phyloP scores from a whole-genome alignment of 345 rosid genomes.

The Camelina neglecta region DNA sequence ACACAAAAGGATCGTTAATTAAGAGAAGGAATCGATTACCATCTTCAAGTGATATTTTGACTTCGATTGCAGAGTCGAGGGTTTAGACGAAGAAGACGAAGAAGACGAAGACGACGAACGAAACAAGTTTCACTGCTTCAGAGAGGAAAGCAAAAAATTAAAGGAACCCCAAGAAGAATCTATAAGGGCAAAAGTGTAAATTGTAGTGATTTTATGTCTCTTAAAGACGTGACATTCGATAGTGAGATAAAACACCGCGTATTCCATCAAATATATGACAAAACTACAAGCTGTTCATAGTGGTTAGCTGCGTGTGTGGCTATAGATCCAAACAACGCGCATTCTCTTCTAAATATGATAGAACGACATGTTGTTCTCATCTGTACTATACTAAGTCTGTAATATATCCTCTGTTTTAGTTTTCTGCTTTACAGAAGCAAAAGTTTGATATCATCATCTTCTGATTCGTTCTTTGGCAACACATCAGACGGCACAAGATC shows the following conservation, averaged over 20 bases:
- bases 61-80: slow-evolving; percentile 14
- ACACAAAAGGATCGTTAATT: neutral
- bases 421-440: slow-evolving; percentile 27
- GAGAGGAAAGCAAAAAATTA: neutral
- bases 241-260: slow-evolving; percentile 13
- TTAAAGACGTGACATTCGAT: slow-evolving; percentile 2
- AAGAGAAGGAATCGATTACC: slow-evolving; percentile 35
- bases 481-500: slow-evolving; percentile 49
- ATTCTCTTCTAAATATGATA: slow-evolving; percentile 12
- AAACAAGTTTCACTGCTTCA: neutral
- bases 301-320: neutral
- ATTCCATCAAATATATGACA: neutral
- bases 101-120: neutral
- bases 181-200: slow-evolving; percentile 27
- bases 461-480: slow-evolving; percentile 23
- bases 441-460: slow-evolving; percentile 50
- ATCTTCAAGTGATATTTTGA: slow-evolving; percentile 27
- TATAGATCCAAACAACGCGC: neutral
- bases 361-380: slow-evolving; percentile 21
- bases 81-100: slow-evolving; percentile 12
- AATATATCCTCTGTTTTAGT: neutral
- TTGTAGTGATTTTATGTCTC: neutral
- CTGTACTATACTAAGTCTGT: neutral
- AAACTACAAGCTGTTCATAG: slow-evolving; percentile 28
- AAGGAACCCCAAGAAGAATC: neutral